Evolutionary conservation across 2,329 filamentous ascomycete genomes (phyloP).

Genomic region (Endocalyx cinctus): DNA sequence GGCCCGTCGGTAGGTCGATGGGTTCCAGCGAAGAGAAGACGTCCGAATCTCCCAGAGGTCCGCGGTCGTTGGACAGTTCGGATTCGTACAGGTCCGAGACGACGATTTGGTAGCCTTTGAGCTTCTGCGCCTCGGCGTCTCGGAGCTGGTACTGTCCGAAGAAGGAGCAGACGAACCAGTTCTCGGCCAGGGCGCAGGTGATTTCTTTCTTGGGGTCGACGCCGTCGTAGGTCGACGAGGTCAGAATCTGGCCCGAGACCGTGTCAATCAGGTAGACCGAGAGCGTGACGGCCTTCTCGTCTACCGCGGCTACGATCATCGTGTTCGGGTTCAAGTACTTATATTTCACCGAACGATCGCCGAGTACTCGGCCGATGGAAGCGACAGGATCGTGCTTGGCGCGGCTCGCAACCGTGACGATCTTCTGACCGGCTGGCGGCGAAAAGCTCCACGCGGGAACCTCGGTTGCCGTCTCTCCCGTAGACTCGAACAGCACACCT

Average conservation of each 20-base stretch:
- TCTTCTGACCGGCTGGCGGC: constrained; percentile 59
- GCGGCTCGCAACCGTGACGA: constrained; percentile 63
- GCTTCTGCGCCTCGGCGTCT: constrained; percentile 48
- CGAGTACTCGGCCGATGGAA: constrained; percentile 90
- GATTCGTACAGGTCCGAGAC: constrained; percentile 91
- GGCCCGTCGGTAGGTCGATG: constrained; percentile 49
- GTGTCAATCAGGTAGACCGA: constrained; percentile 80
- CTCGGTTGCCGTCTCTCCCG: constrained; percentile 37
- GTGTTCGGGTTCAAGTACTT: constrained; percentile 93
- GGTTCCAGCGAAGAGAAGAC: constrained; percentile 78
- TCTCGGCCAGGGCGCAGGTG: constrained; percentile 78
- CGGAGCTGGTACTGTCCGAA: constrained; percentile 56
- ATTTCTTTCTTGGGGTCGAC: constrained; percentile 73
- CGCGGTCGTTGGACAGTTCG: constrained; percentile 75
- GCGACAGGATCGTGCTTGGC: constrained; percentile 81
- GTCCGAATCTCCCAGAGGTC: constrained; percentile 61
- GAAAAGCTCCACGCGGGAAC: constrained; percentile 69
- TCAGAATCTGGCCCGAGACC: constrained; percentile 75
- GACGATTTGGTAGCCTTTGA: constrained; percentile 82
- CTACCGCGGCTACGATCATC: constrained; percentile 66
- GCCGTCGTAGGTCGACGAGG: constrained; percentile 64
- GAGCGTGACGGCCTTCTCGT: constrained; percentile 54
- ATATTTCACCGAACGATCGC: constrained; percentile 89
- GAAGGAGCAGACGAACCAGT: constrained; percentile 90
- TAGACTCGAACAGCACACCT: constrained; percentile 48